A percentile compares a stretch with the other conserved stretches of the same genome.
These are phyloP conservation scores for Ceratocystis colombiana DNA, from an alignment of 2,329 filamentous ascomycete genomes.

Conservation along the genomic window DNA sequence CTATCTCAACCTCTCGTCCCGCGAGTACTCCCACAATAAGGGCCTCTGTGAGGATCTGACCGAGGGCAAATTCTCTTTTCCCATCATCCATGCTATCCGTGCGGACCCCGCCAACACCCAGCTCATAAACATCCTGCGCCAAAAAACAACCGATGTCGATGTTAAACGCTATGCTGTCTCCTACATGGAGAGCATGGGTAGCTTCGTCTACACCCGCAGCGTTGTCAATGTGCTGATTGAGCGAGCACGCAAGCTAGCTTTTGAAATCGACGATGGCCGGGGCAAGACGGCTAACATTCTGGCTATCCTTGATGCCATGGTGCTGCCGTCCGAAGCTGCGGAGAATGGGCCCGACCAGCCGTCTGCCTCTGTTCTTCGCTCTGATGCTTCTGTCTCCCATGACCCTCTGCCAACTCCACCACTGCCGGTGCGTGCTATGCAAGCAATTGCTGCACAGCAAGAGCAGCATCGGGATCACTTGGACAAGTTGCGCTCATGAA, in stretches of 20 bases:
- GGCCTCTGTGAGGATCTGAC: slow-evolving; percentile 91
- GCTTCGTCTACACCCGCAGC: slow-evolving; percentile 71
- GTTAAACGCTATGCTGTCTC: slow-evolving; percentile 84
- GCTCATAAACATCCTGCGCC: slow-evolving; percentile 83
- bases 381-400: neutral
- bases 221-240: slow-evolving; percentile 55
- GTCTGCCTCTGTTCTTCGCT: neutral
- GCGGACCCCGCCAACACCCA: slow-evolving; percentile 63
- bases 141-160: slow-evolving; percentile 75
- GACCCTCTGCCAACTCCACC: slow-evolving; percentile 12
- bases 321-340: slow-evolving; percentile 22
- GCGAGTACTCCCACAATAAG: slow-evolving; percentile 77
- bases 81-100: slow-evolving; percentile 86
- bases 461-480: slow-evolving; percentile 17
- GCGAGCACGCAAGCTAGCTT: slow-evolving; percentile 52
- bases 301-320: slow-evolving; percentile 60
- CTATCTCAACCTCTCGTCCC: slow-evolving; percentile 73
- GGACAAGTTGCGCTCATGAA: slow-evolving; percentile 13
- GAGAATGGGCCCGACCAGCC: neutral
- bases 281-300: slow-evolving; percentile 49
- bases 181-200: slow-evolving; percentile 85
- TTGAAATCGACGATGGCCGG: slow-evolving; percentile 53
- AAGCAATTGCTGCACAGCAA: slow-evolving; percentile 18
- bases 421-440: slow-evolving; percentile 13
- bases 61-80: slow-evolving; percentile 94